Conservation (phyloP, 176 grass and related monocot genomes). For the Bothriochloa decipiens region DNA sequence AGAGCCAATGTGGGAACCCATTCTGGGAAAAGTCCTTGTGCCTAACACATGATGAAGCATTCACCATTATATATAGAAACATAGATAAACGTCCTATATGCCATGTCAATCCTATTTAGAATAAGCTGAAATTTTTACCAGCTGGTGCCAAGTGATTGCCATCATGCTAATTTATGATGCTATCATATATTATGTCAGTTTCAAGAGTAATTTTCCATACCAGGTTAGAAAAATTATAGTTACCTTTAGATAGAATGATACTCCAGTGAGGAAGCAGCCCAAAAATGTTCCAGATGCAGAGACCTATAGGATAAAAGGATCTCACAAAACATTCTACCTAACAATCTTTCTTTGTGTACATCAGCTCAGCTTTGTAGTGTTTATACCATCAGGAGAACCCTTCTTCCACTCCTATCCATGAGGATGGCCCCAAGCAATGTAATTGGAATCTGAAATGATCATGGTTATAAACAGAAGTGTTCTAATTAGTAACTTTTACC, state of each 20-base stretch:
- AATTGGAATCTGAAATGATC: constrained; percentile 70
- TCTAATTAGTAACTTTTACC: constrained; percentile 29
- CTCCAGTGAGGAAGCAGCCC: constrained; percentile 64
- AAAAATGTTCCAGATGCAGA: constrained; percentile 76
- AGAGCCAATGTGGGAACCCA: constrained; percentile 68
- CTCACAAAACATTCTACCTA: constrained; percentile 41
- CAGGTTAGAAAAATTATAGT: constrained; percentile 11
- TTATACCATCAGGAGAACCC: constrained; percentile 75
- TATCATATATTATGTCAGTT: not conserved
- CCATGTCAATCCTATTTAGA: not conserved
- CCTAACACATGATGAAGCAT: constrained; percentile 46
- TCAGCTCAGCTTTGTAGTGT: constrained; percentile 38
- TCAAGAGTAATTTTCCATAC: not conserved
- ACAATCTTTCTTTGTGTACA: constrained; percentile 36
- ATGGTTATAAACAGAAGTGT: constrained; percentile 53
- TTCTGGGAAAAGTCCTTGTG: constrained; percentile 52
- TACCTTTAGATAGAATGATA: constrained; percentile 84
- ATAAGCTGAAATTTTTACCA: constrained; percentile 1
- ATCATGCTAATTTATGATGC: constrained; percentile 14
- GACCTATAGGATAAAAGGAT: constrained; percentile 55
- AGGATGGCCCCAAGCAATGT: constrained; percentile 72
- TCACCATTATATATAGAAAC: constrained; percentile 28
- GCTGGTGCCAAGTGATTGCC: not conserved
- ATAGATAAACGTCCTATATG: not conserved
- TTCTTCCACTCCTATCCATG: constrained; percentile 83